These are phyloP conservation scores for Lecanoromycetidae sp. DNA, from an alignment of 2,329 filamentous ascomycete genomes.

Conservation along the genomic window DNA sequence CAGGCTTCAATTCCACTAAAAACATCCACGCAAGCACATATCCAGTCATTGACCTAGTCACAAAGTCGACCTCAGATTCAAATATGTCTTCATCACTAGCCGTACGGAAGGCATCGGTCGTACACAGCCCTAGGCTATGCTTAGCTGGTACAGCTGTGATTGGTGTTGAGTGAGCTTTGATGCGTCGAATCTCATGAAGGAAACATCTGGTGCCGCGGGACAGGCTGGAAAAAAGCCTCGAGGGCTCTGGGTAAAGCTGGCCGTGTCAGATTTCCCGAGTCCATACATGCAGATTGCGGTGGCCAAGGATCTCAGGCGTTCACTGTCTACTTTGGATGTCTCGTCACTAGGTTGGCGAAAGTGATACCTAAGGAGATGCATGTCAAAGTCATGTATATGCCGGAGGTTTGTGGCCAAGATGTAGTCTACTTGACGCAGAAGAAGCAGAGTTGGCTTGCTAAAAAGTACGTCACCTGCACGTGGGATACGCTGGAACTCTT, in stretches of 20 bases:
- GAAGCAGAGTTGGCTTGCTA: slow-evolving; percentile 29
- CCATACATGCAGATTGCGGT: slow-evolving; percentile 35
- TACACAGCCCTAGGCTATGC: slow-evolving; percentile 44
- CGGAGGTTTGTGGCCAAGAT: slow-evolving; percentile 22
- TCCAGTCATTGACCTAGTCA: slow-evolving; percentile 35
- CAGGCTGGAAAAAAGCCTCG: slow-evolving; percentile 27
- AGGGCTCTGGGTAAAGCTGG: slow-evolving; percentile 33
- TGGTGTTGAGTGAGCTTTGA: slow-evolving; percentile 42
- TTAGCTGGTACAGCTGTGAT: slow-evolving; percentile 41
- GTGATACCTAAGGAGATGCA: background rate
- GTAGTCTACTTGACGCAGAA: slow-evolving; percentile 24
- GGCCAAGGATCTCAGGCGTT: slow-evolving; percentile 32
- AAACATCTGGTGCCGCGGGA: slow-evolving; percentile 24
- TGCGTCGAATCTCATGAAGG: slow-evolving; percentile 20
- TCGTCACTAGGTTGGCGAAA: slow-evolving; percentile 28
- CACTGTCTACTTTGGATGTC: slow-evolving; percentile 30
- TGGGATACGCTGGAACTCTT: slow-evolving; percentile 31
- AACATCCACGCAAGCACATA: slow-evolving; percentile 40
- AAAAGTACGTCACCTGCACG: slow-evolving; percentile 27
- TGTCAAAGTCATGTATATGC: background rate
- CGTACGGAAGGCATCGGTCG: slow-evolving; percentile 43
- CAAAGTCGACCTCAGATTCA: slow-evolving; percentile 24
- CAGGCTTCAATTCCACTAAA: slow-evolving; percentile 14
- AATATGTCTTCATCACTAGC: slow-evolving; percentile 42
- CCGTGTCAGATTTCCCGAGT: slow-evolving; percentile 40